Conservation (phyloP, 768 basidiomycete species). For the Kockovaella imperatae region DNA sequence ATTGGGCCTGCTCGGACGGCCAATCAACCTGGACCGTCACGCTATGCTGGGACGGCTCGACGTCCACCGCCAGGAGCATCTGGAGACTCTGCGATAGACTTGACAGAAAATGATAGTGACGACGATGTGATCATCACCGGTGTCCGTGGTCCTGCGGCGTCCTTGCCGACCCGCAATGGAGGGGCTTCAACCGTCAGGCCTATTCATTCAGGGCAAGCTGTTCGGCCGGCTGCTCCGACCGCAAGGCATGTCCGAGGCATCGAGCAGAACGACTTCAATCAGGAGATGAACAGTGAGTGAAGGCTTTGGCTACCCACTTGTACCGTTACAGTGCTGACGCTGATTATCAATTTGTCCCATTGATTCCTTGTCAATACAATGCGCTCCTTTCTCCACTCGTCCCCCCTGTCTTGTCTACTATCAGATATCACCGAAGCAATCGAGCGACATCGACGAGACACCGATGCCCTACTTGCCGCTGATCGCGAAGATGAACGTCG, state of each 20-base stretch:
- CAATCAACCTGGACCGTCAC: background rate
- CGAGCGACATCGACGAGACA: background rate
- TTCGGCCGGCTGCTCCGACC: background rate
- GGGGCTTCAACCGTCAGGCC: background rate
- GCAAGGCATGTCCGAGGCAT: background rate
- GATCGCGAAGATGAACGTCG: constrained; percentile 11
- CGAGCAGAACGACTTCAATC: background rate
- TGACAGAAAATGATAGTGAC: constrained; percentile 4
- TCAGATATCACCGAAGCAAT: constrained; percentile 9
- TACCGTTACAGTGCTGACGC: background rate
- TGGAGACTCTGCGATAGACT: background rate
- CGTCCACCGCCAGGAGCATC: background rate
- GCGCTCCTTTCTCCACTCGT: background rate
- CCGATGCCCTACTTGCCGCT: constrained; percentile 5
- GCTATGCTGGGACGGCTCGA: background rate
- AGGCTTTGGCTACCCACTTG: background rate
- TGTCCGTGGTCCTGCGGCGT: background rate
- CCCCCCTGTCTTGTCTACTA: background rate
- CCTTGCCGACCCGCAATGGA: background rate
- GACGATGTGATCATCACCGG: constrained; percentile 1
- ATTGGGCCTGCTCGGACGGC: too few relatives aligned
- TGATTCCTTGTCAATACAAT: background rate
- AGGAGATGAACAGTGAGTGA: background rate
- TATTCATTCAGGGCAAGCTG: background rate
- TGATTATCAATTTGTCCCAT: background rate